Base-by-base conservation (phyloP, 2,329 filamentous ascomycete species). In the Fusarium annulatum region DNA sequence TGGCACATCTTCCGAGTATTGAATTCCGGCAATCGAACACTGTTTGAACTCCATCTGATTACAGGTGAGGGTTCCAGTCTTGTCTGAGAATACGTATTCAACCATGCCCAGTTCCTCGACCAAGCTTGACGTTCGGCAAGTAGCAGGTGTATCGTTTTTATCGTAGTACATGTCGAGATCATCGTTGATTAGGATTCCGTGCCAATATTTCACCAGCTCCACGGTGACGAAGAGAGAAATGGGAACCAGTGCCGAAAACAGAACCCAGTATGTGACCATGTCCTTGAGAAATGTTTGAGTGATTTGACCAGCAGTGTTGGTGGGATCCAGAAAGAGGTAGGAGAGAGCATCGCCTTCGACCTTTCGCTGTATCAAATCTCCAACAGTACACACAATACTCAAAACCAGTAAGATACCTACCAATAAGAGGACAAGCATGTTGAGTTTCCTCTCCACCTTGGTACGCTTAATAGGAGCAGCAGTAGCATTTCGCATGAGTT, bases 21-120 rank as follows among this genome's bases (percentile, higher is more conserved):
- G 96, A 60, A 98, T 92, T 33, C 96, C 96, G 33, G 91, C 94
- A 79, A 99, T 98, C 1, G 93, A 93, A 79, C 94, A 97, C 82
- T 98, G 95, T 80, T 95, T 95, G 82, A 98, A 99, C 82, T 98
- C 96, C 96, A 99, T 98, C 88, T 94, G 92, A 80, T 98, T 98
- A 84, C 95, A 97, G n/a, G 96, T 98, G 78, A 98, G 86, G 8
- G 96, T 98, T 48, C 96, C 96, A 3, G 96, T 98, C 86, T 98
- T 98, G 86, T 98, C 96, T 1, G 95, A 98, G 82, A 99, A 99
- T 73, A 99, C 96, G 79, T 97, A 99, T 80, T 98, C 96, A 49
- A 99, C 97, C 88, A 98, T 97, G 62, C 96, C 96, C 49, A 99
- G 85, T 80, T 99, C 97, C 84, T 99, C 96, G 16, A 99, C 96